These are phyloP conservation scores for Polychaeton citri DNA, from an alignment of 2,329 filamentous ascomycete genomes.

Conservation along the genomic window DNA sequence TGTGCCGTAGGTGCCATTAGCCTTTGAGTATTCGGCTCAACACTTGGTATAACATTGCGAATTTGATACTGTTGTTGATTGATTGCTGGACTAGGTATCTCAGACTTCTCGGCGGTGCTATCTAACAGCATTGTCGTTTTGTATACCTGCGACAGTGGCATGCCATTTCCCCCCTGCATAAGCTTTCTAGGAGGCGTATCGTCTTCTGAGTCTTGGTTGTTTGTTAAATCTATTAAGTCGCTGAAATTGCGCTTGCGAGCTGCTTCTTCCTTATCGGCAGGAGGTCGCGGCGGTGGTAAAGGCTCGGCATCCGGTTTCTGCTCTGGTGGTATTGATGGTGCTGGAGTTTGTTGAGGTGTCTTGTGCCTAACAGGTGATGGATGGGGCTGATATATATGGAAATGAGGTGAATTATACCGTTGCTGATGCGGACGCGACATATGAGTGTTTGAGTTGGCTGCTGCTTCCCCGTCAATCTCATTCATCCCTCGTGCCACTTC, in stretches of 20 bases:
- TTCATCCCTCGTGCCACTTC: not conserved
- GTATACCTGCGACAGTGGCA: not conserved
- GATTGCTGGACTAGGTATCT: not conserved
- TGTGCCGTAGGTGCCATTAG: not conserved
- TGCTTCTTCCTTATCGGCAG: slow-evolving; percentile 39
- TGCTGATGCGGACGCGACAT: not conserved
- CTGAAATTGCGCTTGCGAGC: slow-evolving; percentile 42
- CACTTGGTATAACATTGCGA: not conserved
- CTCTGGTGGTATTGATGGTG: not conserved
- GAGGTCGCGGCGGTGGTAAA: slow-evolving; percentile 14
- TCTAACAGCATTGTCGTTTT: not conserved
- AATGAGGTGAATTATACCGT: too few relatives aligned
- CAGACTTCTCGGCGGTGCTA: not conserved
- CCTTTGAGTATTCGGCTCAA: too few relatives aligned
- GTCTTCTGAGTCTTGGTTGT: slow-evolving; percentile 26
- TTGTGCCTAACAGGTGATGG: not conserved
- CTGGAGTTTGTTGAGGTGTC: not conserved
- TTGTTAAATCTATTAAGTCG: slow-evolving; percentile 41
- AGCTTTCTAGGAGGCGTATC: slow-evolving; percentile 31
- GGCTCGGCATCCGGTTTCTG: slow-evolving; percentile 9
- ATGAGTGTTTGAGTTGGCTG: not conserved
- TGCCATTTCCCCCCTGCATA: slow-evolving; percentile 7
- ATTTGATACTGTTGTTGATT: not conserved
- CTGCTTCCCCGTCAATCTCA: not conserved
- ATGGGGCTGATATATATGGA: too few relatives aligned